phyloP scores from a whole-genome alignment of 345 rosid genomes.

The Laguncularia racemosa region DNA sequence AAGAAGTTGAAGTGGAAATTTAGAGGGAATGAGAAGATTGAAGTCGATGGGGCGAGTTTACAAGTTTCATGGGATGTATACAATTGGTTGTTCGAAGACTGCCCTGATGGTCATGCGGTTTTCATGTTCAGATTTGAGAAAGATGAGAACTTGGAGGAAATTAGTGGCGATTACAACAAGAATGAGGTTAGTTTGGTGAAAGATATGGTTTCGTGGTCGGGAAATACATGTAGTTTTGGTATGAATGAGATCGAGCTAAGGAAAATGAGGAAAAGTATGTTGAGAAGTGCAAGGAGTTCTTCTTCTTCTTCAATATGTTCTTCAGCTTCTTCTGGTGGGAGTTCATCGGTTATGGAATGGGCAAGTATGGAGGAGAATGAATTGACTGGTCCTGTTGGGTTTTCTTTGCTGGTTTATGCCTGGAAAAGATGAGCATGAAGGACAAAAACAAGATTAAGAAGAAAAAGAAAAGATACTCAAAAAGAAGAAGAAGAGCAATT shows the following conservation, averaged over 20 bases:
- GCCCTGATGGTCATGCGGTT: conserved; percentile 45
- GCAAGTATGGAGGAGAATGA: conserved; percentile 70
- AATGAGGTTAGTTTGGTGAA: conserved; percentile 14
- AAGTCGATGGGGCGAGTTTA: conserved; percentile 58
- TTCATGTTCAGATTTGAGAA: conserved; percentile 86
- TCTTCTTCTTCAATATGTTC: conserved; percentile 84
- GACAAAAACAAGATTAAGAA: background rate
- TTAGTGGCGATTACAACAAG: conserved; percentile 9
- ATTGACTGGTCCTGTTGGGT: conserved; percentile 46
- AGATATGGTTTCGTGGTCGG: conserved; percentile 8
- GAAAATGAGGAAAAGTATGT: conserved; percentile 66
- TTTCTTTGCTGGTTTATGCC: conserved; percentile 73
- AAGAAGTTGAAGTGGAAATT: conserved; percentile 90
- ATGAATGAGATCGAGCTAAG: conserved; percentile 62
- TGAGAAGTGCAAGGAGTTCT: conserved; percentile 57
- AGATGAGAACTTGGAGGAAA: conserved; percentile 17
- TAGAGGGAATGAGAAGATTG: conserved; percentile 76
- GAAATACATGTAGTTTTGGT: conserved; percentile 29
- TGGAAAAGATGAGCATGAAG: conserved; percentile 61
- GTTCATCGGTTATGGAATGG: conserved; percentile 94
- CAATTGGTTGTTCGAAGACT: conserved; percentile 75
- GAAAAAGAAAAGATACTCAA: background rate
- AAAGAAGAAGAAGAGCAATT: conserved; percentile 3
- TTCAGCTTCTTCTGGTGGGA: conserved; percentile 69
- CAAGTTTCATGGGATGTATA: conserved; percentile 95